phyloP scores from a whole-genome alignment of 352 stramenopile genomes.

The Plasmopara halstedii region DNA sequence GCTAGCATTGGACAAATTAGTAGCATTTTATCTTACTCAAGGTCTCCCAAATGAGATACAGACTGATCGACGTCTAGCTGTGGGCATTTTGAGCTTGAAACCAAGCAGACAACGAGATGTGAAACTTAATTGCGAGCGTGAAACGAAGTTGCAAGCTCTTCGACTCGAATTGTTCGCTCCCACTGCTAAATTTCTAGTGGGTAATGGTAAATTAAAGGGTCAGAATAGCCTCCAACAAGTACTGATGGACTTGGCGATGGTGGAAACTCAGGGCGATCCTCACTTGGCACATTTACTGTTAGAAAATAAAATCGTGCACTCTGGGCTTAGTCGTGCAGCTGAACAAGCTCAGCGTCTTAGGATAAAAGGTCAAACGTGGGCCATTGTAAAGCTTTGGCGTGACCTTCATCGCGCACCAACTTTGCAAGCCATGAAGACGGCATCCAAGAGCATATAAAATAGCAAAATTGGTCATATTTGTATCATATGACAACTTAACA shows the following conservation, averaged over 20 bases:
- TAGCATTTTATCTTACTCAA: conserved; percentile 10
- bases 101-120: conserved; percentile 9
- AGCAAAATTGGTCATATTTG: too few species aligned
- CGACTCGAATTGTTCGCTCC: conserved; percentile 41
- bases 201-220: conserved; percentile 4
- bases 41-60: conserved; percentile 7
- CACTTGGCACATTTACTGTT: conserved; percentile 35
- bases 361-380: conserved; percentile 29
- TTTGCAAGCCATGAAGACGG: conserved; percentile 15
- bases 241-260: conserved; percentile 35
- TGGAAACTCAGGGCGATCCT: conserved; percentile 46
- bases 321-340: conserved; percentile 30
- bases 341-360: conserved; percentile 38
- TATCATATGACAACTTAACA: too few species aligned
- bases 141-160: conserved; percentile 23
- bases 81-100: conserved; percentile 2
- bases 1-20: conserved; percentile 30
- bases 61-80: not conserved
- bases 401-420: conserved; percentile 45
- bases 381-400: conserved; percentile 49
- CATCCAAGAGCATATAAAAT: too few species aligned
- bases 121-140: conserved; percentile 26
- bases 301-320: conserved; percentile 16
- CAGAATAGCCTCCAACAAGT: conserved; percentile 8
- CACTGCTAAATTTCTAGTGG: conserved; percentile 3